Evolutionary conservation across 2,329 filamentous ascomycete genomes (phyloP), one percentile per base, ranked within the genome.

Genomic region (Trichophyton schoenleinii): DNA sequence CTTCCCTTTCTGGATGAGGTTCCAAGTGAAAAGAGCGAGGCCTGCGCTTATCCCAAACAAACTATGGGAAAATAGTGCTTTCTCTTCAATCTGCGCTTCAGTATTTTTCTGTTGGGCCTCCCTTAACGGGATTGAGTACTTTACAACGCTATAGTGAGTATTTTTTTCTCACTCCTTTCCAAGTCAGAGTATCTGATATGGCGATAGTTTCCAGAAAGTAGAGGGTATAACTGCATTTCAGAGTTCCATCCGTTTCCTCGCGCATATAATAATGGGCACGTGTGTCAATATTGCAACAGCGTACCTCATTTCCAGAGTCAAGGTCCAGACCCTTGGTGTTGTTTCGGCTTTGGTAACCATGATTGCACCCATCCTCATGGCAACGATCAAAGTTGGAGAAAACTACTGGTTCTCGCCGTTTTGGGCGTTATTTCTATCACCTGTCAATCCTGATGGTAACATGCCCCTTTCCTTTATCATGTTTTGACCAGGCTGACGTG

Each of bases 31-130:
- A 6, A 67, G 68, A 0, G 72, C 73, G 11, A 74, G 73, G 2
- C 78, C 81, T 7, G 82, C 82, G 0, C 68, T 87, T 5, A 85
- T 87, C 20, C 83, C 84, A 0, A 86, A 86, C 67, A 78, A 77
- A 0, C 70, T 86, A 0, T 87, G 84, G 84, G 75, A 71, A 15
- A 84, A 83, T 57, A 68, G 70, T 0, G 70, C 79, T 1, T 87
- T 86, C 66, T 78, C 80, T 0, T 77, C 72, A 34, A 78, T 83
- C 15, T 86, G 84, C 66, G 65, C 78, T 1, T 79, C 75, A 3
- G 73, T 82, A 1, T 68, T 78, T 3, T 63, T 82, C 3, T 74
- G 78, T 0, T 78, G 71, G 61, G 78, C 75, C 0, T 76, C 78
- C 0, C 62, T 78, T 4, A 79, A 80, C 55, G 72, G 72, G 0